Evolutionary conservation across 2,329 filamentous ascomycete species (phyloP).

Genomic region (Apiospora arundinis): DNA sequence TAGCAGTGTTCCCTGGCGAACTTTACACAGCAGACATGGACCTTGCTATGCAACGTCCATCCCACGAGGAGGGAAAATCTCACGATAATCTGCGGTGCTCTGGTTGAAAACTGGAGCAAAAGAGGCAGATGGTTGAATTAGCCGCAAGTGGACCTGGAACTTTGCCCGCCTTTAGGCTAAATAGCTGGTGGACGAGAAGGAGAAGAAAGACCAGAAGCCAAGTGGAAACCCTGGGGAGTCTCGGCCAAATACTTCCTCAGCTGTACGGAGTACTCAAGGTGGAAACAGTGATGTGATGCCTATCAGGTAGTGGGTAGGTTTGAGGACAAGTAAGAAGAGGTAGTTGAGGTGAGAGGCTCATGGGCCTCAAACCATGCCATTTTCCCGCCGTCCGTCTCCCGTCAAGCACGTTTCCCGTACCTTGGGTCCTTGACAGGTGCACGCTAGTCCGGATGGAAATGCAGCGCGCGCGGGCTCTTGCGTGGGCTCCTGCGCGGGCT

Average conservation of each 20-base stretch:
- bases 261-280: background rate
- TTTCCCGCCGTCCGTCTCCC: background rate
- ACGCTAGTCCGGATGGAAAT: background rate
- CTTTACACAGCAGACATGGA: background rate
- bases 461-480: too few species aligned
- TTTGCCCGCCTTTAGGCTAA: conserved; percentile 22
- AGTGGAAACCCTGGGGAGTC: background rate
- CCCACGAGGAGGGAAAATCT: background rate
- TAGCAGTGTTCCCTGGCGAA: background rate
- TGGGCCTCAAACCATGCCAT: background rate
- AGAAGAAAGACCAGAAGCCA: background rate
- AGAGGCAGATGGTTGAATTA: conserved; percentile 21
- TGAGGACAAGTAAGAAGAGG: background rate
- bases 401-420: background rate
- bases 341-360: background rate
- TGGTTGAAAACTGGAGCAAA: conserved; percentile 1
- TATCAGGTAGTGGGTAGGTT: background rate
- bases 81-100: conserved; percentile 3
- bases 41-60: background rate
- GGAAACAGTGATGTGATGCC: background rate
- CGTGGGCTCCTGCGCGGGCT: too few species aligned
- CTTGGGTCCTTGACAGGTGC: background rate
- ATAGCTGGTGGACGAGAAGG: background rate
- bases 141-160: conserved; percentile 22
- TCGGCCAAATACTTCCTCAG: conserved; percentile 14